Conservation (phyloP, 2,329 filamentous ascomycete genomes). For the Exserohilum turcica region DNA sequence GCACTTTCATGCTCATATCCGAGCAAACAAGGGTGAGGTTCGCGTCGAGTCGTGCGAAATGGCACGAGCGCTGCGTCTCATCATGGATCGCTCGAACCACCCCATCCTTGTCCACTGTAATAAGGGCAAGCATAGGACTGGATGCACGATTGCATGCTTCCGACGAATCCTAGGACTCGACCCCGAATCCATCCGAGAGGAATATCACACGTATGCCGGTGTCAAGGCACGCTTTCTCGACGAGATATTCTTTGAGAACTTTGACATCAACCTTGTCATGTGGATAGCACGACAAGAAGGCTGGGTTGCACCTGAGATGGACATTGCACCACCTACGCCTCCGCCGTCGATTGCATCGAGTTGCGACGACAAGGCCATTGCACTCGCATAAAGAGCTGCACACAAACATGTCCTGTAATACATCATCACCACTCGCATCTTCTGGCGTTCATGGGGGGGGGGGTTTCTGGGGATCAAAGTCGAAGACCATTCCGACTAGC, state of each 20-base stretch:
- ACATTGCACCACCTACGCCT: conserved; percentile 29
- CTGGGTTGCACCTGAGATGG: conserved; percentile 29
- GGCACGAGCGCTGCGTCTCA: conserved; percentile 70
- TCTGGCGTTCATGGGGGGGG: conserved; percentile 1
- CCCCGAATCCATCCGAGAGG: conserved; percentile 65
- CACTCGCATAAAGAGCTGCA: conserved; percentile 2
- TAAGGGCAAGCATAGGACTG: conserved; percentile 90
- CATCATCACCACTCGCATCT: not conserved
- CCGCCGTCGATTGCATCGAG: conserved; percentile 26
- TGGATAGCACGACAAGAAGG: conserved; percentile 45
- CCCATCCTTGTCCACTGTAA: conserved; percentile 91
- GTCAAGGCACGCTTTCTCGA: conserved; percentile 57
- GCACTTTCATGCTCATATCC: conserved; percentile 77
- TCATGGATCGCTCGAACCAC: conserved; percentile 74
- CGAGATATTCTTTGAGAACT: conserved; percentile 52
- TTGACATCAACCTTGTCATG: conserved; percentile 51
- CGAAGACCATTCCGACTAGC: conserved; percentile 4
- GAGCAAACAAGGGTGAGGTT: conserved; percentile 79
- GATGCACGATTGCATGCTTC: conserved; percentile 82
- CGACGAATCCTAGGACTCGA: conserved; percentile 72
- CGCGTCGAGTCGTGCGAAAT: conserved; percentile 58
- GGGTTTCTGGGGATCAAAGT: not conserved
- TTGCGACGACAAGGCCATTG: conserved; percentile 16
- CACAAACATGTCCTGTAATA: not conserved
- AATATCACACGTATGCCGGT: conserved; percentile 70